Base-by-base conservation (phyloP, 495 filamentous ascomycete species). In the Tuber magnatum region DNA sequence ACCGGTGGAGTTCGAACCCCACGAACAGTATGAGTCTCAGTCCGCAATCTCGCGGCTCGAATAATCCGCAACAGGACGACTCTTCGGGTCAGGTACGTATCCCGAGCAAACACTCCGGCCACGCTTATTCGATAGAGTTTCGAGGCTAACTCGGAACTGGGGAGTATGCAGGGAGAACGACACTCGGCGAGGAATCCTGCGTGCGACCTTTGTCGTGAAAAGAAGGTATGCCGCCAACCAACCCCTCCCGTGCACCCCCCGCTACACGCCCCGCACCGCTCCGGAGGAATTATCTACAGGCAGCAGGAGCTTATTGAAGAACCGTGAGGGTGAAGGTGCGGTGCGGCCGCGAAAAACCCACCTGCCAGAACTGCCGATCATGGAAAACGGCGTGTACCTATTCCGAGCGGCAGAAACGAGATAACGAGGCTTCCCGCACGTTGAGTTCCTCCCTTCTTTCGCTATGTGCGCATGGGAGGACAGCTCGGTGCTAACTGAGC, bases 151-250 rank as follows among this genome's bases (percentile, higher is more conserved):
- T 65, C 16, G 28, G 14, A 6, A 7, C 56, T 32, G 28, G 39
- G 69, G 24, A 22, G 69, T 71, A 4, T 10, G 12, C 73, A 80
- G 74, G 78, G 78, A n/a, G 78, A 80, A 44, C 72, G 56, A 14
- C 78, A 80, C 72, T 80, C 78, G 12, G 77, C 78, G 7, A 71
- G 71, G 38, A 81, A 81, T 48, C 80, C 80, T 20, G 80, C 80
- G 3, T 82, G 80, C 56, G 80, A 82, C 48, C 44, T 81, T n/a
- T 82, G 80, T 76, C 80, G 80, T 61, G 80, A 82, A 71, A 82
- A 82, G 51, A 82, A 82, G 75, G 80, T 82, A 73, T 40, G 70
- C 51, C 39, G 9, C 43, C 28, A 24, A 24, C 39, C 39, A 46
- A 65, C 44, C 22, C 39, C 42, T 56, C 41, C 12, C 38, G 24